Percentiles rank a stretch among this genome's conserved stretches.
These are phyloP conservation scores for Colletotrichum paranaense DNA, from an alignment of 2,329 filamentous ascomycete genomes.

Conservation along the genomic window DNA sequence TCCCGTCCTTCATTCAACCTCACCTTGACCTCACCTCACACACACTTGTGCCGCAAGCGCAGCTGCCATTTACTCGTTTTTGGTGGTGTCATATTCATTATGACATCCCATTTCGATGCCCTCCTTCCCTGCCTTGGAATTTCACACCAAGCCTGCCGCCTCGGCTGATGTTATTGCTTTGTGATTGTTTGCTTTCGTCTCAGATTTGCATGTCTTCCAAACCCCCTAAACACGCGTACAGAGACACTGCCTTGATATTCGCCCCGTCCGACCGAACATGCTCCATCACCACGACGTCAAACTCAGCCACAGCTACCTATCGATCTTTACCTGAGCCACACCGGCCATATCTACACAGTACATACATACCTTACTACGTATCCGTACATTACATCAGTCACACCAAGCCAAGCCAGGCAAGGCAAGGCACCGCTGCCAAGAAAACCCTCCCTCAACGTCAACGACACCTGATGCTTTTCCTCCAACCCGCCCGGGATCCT, in stretches of 20 bases:
- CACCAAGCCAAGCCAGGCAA: not conserved
- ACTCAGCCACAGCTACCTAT: not conserved
- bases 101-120: not conserved
- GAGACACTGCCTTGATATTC: not conserved
- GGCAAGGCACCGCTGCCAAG: conserved; percentile 16
- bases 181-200: not conserved
- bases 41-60: too few species aligned
- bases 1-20: not conserved
- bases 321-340: not conserved
- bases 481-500: conserved; percentile 2
- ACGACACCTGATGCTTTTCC: conserved; percentile 5
- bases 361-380: not conserved
- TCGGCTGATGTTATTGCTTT: not conserved
- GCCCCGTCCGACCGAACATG: not conserved
- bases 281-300: not conserved
- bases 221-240: not conserved
- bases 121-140: not conserved
- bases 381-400: not conserved
- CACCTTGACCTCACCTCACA: not conserved
- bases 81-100: not conserved
- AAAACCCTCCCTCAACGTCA: conserved; percentile 15
- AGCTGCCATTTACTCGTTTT: not conserved
- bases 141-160: not conserved
- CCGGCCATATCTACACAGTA: not conserved
- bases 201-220: not conserved